phyloP scores from a whole-genome alignment of 2,329 filamentous ascomycete species.

The Ceratocystis huliohia region DNA sequence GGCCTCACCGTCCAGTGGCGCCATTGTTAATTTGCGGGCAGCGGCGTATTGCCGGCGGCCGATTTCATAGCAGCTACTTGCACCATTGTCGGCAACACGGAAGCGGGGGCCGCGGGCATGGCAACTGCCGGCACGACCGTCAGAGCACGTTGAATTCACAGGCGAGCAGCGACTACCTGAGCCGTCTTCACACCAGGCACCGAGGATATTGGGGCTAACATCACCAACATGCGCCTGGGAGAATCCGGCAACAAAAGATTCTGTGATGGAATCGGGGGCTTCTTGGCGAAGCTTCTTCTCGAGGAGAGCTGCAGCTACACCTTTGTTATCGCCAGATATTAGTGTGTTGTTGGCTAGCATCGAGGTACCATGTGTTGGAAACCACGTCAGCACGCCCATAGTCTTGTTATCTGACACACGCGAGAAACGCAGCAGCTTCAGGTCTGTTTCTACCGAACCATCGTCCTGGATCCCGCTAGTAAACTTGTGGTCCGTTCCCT shows the following conservation, averaged over 20 bases:
- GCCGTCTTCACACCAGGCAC: slow-evolving; percentile 81
- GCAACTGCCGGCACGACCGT: slow-evolving; percentile 56
- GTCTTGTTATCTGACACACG: slow-evolving; percentile 58
- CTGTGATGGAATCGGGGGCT: slow-evolving; percentile 40
- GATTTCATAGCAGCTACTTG: slow-evolving; percentile 63
- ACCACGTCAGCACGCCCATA: slow-evolving; percentile 78
- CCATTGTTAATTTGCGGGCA: slow-evolving; percentile 31
- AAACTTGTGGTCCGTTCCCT: neutral
- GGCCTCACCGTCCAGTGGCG: neutral
- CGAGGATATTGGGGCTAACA: slow-evolving; percentile 75
- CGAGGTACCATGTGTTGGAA: slow-evolving; percentile 79
- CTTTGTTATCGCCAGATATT: slow-evolving; percentile 85
- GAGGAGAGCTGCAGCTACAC: slow-evolving; percentile 71
- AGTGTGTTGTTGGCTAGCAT: slow-evolving; percentile 84
- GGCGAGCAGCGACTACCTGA: slow-evolving; percentile 58
- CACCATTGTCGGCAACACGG: slow-evolving; percentile 53
- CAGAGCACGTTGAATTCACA: slow-evolving; percentile 70
- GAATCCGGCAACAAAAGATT: slow-evolving; percentile 77
- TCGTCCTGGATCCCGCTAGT: slow-evolving; percentile 23
- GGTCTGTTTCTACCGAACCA: slow-evolving; percentile 53
- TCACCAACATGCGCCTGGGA: slow-evolving; percentile 87
- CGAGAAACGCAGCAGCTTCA: slow-evolving; percentile 67
- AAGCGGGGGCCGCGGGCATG: slow-evolving; percentile 64
- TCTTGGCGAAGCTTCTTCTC: slow-evolving; percentile 50
- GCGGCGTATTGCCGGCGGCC: slow-evolving; percentile 57